Conservation (phyloP, 345 rosid species). For the Capsella bursapastoris region DNA sequence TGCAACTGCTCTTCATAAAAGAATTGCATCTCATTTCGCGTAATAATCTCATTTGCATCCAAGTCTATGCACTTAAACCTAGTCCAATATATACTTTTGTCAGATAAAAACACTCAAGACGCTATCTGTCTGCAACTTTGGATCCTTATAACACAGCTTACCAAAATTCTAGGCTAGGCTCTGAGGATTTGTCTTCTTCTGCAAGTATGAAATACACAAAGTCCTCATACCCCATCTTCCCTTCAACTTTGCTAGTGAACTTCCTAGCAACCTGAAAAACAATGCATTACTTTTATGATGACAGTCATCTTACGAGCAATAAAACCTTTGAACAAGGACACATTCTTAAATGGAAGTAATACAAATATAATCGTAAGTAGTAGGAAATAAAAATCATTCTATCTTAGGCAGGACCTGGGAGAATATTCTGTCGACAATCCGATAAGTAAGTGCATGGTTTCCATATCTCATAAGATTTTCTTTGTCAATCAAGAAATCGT, state of each 20-base stretch:
- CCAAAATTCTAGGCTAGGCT: constrained; percentile 98
- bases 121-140: background rate
- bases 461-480: constrained; percentile 98
- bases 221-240: constrained; percentile 98
- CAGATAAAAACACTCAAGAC: constrained; percentile 29
- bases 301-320: background rate
- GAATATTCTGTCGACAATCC: constrained; percentile 93
- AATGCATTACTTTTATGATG: constrained; percentile 11
- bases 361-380: too few species aligned
- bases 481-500: constrained; percentile 94
- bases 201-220: constrained; percentile 95
- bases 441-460: constrained; percentile 96
- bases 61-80: constrained; percentile 98
- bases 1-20: constrained; percentile 96
- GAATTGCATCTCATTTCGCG: constrained; percentile 89
- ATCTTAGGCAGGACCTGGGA: constrained; percentile 70
- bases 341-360: too few species aligned
- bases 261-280: constrained; percentile 71
- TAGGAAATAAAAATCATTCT: background rate
- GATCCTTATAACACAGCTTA: constrained; percentile 40
- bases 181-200: constrained; percentile 95
- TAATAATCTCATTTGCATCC: constrained; percentile 88
- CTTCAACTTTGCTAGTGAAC: constrained; percentile 84
- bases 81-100: constrained; percentile 31
- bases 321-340: constrained; percentile 2